A percentile compares a stretch with the other conserved stretches of the same genome.
Evolutionary conservation across 306 rosid genomes (phyloP).

Genomic region (Malus asiatica): DNA sequence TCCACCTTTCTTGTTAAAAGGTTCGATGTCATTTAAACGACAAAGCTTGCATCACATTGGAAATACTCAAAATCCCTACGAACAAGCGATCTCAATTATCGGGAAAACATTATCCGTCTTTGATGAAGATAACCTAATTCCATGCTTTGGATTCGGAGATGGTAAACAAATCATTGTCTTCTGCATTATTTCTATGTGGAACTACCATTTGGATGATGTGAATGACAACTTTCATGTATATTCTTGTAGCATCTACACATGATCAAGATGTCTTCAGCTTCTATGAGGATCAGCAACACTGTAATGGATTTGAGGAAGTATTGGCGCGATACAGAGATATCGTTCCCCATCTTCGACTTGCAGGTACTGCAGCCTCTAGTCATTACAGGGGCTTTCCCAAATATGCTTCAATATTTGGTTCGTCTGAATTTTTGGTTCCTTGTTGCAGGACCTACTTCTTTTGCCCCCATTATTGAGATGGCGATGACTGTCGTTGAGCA

Average conservation of each 20-base stretch:
- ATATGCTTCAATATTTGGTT: neutral
- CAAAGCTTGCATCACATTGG: constrained; percentile 80
- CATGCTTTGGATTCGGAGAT: constrained; percentile 91
- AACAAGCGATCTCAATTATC: constrained; percentile 80
- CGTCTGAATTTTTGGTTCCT: neutral
- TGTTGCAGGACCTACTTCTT: constrained; percentile 78
- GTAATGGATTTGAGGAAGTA: constrained; percentile 86
- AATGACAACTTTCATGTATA: neutral
- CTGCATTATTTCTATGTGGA: neutral
- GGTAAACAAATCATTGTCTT: constrained; percentile 35
- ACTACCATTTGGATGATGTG: neutral
- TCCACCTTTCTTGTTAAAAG: constrained; percentile 20
- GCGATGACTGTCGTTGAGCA: constrained; percentile 80
- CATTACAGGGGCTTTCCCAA: neutral
- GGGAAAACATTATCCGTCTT: constrained; percentile 65
- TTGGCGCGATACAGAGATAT: constrained; percentile 58
- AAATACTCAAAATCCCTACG: constrained; percentile 58
- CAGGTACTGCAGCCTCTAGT: constrained; percentile 40
- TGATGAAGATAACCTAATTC: constrained; percentile 85
- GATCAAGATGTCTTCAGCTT: constrained; percentile 78
- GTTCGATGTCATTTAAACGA: constrained; percentile 72
- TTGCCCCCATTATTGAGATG: constrained; percentile 91
- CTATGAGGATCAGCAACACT: constrained; percentile 39
- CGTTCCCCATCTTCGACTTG: constrained; percentile 60
- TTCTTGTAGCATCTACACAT: constrained; percentile 61